Percentiles rank a stretch among this genome's conserved stretches.
Conservation (phyloP, 164 flowering plant genomes). For the Magnolia changhungtana region DNA sequence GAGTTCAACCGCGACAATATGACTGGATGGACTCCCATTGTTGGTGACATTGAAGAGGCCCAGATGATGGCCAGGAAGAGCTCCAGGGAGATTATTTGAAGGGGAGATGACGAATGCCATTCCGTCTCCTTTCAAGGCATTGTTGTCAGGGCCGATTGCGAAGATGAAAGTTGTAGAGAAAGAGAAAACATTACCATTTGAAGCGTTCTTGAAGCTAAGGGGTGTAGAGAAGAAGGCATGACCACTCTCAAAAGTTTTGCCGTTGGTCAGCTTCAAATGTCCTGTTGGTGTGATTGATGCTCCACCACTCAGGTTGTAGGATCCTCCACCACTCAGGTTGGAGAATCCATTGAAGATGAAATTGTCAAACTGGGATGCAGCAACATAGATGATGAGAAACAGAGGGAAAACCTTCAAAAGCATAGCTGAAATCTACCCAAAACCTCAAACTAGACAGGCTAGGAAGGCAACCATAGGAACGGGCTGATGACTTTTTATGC, state of each 20-base stretch:
- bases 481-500: no score
- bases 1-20: slow-evolving; percentile 2
- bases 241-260: background rate
- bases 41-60: slow-evolving; percentile 7
- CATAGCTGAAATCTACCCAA: background rate
- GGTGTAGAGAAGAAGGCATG: background rate
- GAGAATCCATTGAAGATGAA: background rate
- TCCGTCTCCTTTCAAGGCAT: background rate
- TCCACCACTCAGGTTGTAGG: background rate
- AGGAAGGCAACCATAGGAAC: no score
- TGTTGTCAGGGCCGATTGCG: background rate
- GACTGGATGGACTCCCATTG: background rate
- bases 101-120: slow-evolving; percentile 6
- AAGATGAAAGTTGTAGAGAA: slow-evolving; percentile 1
- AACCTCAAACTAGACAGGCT: no score
- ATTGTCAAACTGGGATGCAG: background rate
- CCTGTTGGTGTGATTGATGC: background rate
- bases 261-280: background rate
- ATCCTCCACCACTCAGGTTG: background rate
- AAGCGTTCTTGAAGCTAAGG: background rate
- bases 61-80: background rate
- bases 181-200: background rate
- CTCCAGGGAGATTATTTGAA: background rate
- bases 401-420: background rate
- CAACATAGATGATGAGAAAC: background rate